Conservation (phyloP, 2,329 filamentous ascomycete species). For the Apiospora marii region DNA sequence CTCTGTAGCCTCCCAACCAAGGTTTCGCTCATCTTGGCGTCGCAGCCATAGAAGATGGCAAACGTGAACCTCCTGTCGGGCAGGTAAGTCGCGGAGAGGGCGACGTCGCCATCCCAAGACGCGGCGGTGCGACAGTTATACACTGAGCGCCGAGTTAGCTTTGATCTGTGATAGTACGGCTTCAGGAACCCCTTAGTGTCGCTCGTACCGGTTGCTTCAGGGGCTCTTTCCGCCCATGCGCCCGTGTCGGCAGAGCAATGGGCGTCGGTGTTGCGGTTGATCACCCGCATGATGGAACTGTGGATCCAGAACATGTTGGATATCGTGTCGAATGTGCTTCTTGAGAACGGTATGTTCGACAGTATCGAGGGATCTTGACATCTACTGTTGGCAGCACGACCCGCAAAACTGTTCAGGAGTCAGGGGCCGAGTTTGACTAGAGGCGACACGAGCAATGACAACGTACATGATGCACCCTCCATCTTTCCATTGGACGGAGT, state of each 20-base stretch:
- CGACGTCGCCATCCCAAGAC: neutral
- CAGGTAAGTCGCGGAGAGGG: neutral
- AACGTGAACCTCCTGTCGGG: slow-evolving; percentile 1
- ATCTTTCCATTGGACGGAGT: neutral
- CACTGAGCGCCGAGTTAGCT: neutral
- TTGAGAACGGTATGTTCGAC: neutral
- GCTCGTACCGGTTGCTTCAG: neutral
- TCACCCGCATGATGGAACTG: neutral
- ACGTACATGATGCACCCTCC: neutral
- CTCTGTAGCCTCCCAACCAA: neutral
- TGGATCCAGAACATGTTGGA: neutral
- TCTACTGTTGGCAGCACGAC: neutral
- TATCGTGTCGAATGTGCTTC: neutral
- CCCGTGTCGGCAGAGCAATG: neutral
- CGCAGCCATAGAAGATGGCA: neutral
- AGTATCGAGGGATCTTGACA: neutral
- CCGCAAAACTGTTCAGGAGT: neutral
- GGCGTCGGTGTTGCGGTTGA: neutral
- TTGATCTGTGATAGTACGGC: neutral
- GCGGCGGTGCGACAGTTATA: neutral
- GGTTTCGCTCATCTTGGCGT: neutral
- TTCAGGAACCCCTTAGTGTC: no score
- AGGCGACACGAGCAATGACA: neutral
- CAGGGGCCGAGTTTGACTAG: neutral
- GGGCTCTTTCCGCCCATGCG: neutral